A percentile compares a stretch with the other conserved stretches of the same genome.
These are phyloP conservation scores for Kappamyces sp. DNA, from an alignment of 192 early-diverging fungal genomes.

Conservation along the genomic window DNA sequence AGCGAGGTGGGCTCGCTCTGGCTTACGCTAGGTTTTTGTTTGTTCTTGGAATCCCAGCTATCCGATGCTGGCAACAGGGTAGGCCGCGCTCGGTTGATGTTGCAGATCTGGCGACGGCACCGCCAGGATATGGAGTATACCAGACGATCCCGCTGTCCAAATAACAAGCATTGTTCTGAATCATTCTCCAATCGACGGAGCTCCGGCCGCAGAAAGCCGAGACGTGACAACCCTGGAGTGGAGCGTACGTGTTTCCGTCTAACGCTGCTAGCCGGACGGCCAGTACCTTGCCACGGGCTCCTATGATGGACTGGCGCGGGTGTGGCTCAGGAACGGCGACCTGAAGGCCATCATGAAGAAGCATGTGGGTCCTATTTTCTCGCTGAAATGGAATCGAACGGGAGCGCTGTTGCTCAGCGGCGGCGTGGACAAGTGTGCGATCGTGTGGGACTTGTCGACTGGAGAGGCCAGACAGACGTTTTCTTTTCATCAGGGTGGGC, in stretches of 20 bases:
- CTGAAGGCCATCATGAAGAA: slow-evolving; percentile 54
- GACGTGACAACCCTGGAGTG: slow-evolving; percentile 83
- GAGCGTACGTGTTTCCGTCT: slow-evolving; percentile 56
- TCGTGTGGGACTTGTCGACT: slow-evolving; percentile 77
- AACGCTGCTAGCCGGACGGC: slow-evolving; percentile 59
- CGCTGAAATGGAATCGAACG: slow-evolving; percentile 79
- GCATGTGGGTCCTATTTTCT: slow-evolving; percentile 76
- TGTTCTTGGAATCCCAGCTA: slow-evolving; percentile 74
- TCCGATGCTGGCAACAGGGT: slow-evolving; percentile 78
- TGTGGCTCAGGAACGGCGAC: slow-evolving; percentile 72
- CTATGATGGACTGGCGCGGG: slow-evolving; percentile 76
- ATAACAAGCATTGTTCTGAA: slow-evolving; percentile 46
- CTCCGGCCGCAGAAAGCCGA: slow-evolving; percentile 39
- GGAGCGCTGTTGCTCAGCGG: slow-evolving; percentile 70
- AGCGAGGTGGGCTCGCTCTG: slow-evolving; percentile 49
- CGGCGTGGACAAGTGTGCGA: slow-evolving; percentile 70
- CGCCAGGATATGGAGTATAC: slow-evolving; percentile 79
- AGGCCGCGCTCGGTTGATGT: slow-evolving; percentile 10
- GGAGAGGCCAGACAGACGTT: slow-evolving; percentile 71
- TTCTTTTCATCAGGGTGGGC: slow-evolving; percentile 52
- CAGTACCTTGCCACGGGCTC: slow-evolving; percentile 75
- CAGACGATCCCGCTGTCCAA: slow-evolving; percentile 36
- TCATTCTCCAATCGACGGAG: slow-evolving; percentile 33
- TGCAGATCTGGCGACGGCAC: slow-evolving; percentile 71
- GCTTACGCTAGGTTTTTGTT: slow-evolving; percentile 22